phyloP scores from a whole-genome alignment of 768 basidiomycete species.

The Tremella mesenterica region DNA sequence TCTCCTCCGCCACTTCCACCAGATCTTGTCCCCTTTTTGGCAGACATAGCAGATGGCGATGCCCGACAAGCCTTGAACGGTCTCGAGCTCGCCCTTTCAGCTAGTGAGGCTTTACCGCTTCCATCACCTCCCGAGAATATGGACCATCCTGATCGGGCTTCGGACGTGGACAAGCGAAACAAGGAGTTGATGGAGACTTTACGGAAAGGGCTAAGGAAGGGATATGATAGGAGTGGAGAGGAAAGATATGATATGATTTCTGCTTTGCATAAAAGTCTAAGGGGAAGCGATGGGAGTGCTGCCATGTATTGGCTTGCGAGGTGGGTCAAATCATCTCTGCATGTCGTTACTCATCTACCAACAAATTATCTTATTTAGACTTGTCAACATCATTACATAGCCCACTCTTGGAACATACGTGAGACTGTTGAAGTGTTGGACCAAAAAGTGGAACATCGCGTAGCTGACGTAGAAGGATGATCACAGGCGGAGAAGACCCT shows the following conservation, averaged over 20 bases:
- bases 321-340: conserved; percentile 22
- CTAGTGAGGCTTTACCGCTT: conserved; percentile 18
- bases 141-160: conserved; percentile 13
- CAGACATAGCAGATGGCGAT: conserved; percentile 52
- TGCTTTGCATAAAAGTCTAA: conserved; percentile 71
- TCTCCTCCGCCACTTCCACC: conserved; percentile 43
- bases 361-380: neutral
- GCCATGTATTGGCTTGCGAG: conserved; percentile 80
- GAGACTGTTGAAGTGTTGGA: no score
- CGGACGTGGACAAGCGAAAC: conserved; percentile 38
- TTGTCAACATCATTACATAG: no score
- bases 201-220: conserved; percentile 51
- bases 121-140: neutral
- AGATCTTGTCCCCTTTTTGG: conserved; percentile 38
- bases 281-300: conserved; percentile 66
- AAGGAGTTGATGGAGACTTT: conserved; percentile 51
- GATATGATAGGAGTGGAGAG: conserved; percentile 71
- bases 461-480: conserved; percentile 51
- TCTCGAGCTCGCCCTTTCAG: conserved; percentile 58
- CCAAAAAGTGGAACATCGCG: no score
- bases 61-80: conserved; percentile 69
- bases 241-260: conserved; percentile 72
- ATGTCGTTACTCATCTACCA: neutral
- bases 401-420: no score
- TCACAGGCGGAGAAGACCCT: conserved; percentile 71